Base-by-base conservation (phyloP, 1,284 basidiomycete genomes). In the Tilletia horrida region DNA sequence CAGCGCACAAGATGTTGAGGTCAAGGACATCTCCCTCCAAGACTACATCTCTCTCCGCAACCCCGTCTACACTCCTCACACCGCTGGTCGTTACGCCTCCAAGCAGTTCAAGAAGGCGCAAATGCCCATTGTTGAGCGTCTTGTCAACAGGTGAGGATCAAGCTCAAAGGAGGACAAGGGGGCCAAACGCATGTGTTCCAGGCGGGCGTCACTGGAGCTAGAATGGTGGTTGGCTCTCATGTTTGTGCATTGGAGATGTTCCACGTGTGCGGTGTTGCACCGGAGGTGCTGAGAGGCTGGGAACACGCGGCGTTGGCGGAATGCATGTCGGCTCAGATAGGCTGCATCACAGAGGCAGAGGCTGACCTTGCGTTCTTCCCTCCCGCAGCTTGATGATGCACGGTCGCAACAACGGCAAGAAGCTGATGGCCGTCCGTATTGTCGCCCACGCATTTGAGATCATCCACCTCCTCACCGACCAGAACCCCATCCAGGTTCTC, bases 81-180 rank as follows among this genome's bases (percentile, higher is more conserved):
- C 96, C 72, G 94, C 95, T 78, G 96, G 96, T 78, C 93, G 96
- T 85, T 98, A 97, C 85, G 92, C 94, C 83, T 93, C 93, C 88
- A 97, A 97, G 88, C 93, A 97, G 85, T 99, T 99, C 90, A 96
- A 95, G 88, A 99, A 99, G 90, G 93, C 93, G 23, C 92, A 96
- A 85, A 98, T 98, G 95, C 96, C 96, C 82, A 96, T 98, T 83
- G 96, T 98, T 80, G 95, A 98, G 86, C 93, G 95, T 83, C 88
- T 98, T 79, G 95, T 98, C 76, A 95, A 97, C 88, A 91, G 91
- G 92, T 93, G 82, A 81, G 88, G 84, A 23, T 44, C n/a, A 50
- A 25, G 27, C 11, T 11, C 40, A 16, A 7, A 9, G 7, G 52
- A 23, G 13, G 52, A 48, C 44, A 18, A 42, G 11, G 35, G 40